phyloP scores from a whole-genome alignment of 163 green algal species.

The Volvox carteri region DNA sequence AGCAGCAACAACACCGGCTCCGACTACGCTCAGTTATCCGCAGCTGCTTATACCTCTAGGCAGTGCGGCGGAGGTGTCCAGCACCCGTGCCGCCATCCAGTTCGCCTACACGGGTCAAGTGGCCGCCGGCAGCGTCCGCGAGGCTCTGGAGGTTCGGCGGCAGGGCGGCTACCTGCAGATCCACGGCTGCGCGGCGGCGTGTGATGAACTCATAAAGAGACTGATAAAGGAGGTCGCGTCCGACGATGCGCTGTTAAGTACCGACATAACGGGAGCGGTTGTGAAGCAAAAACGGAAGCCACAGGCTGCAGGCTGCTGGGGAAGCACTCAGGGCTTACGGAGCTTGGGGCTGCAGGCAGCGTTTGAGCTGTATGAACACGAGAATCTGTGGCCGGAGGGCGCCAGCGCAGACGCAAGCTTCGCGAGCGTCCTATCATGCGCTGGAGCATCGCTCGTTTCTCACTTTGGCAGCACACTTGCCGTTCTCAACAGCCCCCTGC shows the following conservation, averaged over 20 bases:
- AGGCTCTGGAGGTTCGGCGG: background rate
- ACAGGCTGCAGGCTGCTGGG: no score
- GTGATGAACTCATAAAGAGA: background rate
- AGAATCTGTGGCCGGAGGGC: background rate
- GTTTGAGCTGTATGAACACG: background rate
- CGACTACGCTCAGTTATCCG: background rate
- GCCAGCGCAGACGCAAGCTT: background rate
- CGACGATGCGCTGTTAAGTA: no score
- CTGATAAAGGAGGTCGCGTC: background rate
- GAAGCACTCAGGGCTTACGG: no score
- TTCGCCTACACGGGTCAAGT: slow-evolving; percentile 14
- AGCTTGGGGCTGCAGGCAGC: background rate
- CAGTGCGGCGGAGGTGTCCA: background rate
- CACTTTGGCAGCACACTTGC: background rate
- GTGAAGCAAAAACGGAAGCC: no score
- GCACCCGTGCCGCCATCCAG: background rate
- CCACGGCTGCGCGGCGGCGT: background rate
- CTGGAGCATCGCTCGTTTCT: background rate
- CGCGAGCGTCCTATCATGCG: background rate
- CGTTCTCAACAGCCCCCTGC: background rate
- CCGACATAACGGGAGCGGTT: no score
- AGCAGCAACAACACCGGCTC: background rate
- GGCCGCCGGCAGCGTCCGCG: background rate
- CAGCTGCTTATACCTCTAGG: background rate
- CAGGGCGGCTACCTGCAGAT: slow-evolving; percentile 31